Evolutionary conservation across 2,329 filamentous ascomycete genomes (phyloP).

Genomic region (Nemania abortiva): DNA sequence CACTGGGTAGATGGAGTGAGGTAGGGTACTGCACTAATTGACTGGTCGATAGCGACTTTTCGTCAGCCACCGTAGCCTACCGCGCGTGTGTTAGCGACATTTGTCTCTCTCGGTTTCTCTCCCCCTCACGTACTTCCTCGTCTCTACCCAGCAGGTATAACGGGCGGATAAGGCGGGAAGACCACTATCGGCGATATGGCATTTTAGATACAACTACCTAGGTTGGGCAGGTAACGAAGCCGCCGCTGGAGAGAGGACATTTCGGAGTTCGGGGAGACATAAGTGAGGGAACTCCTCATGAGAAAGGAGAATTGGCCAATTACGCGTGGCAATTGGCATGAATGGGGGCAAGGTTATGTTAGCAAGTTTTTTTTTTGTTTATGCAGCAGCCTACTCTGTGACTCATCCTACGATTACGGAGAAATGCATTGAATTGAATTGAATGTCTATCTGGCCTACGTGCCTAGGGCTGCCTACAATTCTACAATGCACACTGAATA

Average conservation of each 20-base stretch:
- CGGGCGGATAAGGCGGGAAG: slow-evolving; percentile 34
- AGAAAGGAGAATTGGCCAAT: slow-evolving; percentile 46
- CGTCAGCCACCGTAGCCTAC: slow-evolving; percentile 40
- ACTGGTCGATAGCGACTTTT: slow-evolving; percentile 32
- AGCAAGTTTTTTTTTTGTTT: slow-evolving; percentile 24
- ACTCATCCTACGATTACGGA: slow-evolving; percentile 44
- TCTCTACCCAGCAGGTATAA: neutral
- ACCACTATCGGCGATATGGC: slow-evolving; percentile 1
- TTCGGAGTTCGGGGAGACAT: slow-evolving; percentile 28
- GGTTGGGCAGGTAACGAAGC: slow-evolving; percentile 3
- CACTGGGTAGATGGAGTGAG: slow-evolving; percentile 21
- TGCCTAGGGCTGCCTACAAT: neutral
- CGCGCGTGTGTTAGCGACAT: neutral
- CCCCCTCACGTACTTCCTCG: neutral
- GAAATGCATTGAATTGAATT: slow-evolving; percentile 32
- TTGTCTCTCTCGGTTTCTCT: neutral
- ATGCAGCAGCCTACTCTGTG: slow-evolving; percentile 39
- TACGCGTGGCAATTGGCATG: slow-evolving; percentile 38
- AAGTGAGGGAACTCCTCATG: slow-evolving; percentile 16
- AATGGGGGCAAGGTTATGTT: slow-evolving; percentile 29
- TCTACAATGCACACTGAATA: neutral
- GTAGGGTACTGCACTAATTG: slow-evolving; percentile 4
- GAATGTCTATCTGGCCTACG: too few relatives aligned
- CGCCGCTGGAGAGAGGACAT: slow-evolving; percentile 7
- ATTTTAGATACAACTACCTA: neutral